Evolutionary conservation across 495 filamentous ascomycete species (phyloP), one percentile per base, ranked within the genome.

Genomic region (Daldinia vernicosa): DNA sequence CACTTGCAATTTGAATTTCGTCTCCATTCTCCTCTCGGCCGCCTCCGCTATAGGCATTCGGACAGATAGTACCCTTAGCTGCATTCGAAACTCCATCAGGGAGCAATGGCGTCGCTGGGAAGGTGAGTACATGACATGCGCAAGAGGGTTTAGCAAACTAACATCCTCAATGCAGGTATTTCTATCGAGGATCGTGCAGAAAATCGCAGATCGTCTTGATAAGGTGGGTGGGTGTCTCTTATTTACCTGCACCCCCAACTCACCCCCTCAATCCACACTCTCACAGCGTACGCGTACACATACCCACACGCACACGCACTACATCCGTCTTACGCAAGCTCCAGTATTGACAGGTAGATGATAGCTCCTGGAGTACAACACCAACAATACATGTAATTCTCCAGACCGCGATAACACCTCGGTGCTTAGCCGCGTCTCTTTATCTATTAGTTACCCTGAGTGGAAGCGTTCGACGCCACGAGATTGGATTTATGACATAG

Each of bases 401-500:
- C 53, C 67, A 14, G 45, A 47, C 8, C 54, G 65, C 39, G 67
- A 75, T 32, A 58, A 37, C 17, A 56, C 39, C 0, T 39, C 69
- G 3, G 54, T 40, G 22, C 79, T 87, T 68, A 87, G 86, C 71
- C 83, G 88, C 39, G 77, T 89, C n/a, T 86, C 85, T 9, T 55
- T 89, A 8, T 71, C 78, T 19, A 85, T 81, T 40, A 66, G 81
- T n/a, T 63, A 64, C 7, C 69, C 69, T 11, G 77, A 83, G 47
- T 78, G 73, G 53, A 70, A 77, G 50, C 87, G 89, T 19, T 87
- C 77, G 60, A 83, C 84, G 4, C 74, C 83, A 0, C 82, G 88
- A 4, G 84, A 90, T 53, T 87, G 87, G 59, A 69, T 91, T 53
- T 68, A 86, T 22, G 73, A 82, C 6, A 83, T 86, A 0, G 80